Percentiles rank a stretch among this genome's conserved stretches.
These are phyloP conservation scores for Rhinocladiella mackenziei DNA, from an alignment of 2,329 filamentous ascomycete genomes.

Conservation along the genomic window DNA sequence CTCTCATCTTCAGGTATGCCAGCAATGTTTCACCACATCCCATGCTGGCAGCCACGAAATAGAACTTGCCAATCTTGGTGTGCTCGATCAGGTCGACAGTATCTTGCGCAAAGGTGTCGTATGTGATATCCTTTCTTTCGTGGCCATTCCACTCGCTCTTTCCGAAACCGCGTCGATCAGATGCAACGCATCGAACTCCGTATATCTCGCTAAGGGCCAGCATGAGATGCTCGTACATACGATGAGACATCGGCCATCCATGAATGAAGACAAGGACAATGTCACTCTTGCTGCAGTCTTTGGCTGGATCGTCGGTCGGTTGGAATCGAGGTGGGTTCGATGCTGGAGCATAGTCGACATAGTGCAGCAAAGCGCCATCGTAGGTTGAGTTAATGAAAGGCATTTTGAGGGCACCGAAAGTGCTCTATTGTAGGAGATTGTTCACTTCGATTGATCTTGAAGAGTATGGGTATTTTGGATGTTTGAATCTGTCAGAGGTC, in stretches of 20 bases:
- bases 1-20: conserved; percentile 25
- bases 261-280: conserved; percentile 32
- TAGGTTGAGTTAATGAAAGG: conserved; percentile 22
- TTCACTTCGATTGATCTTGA: neutral
- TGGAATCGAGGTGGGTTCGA: conserved; percentile 16
- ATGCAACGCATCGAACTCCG: conserved; percentile 32
- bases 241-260: conserved; percentile 34
- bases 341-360: conserved; percentile 28
- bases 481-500: neutral
- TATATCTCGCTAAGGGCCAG: conserved; percentile 31
- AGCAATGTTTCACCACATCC: conserved; percentile 33
- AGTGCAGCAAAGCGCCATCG: conserved; percentile 22
- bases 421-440: neutral
- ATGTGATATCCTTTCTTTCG: conserved; percentile 27
- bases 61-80: conserved; percentile 26
- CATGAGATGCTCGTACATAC: conserved; percentile 33
- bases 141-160: conserved; percentile 33
- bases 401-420: conserved; percentile 8
- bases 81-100: conserved; percentile 28
- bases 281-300: conserved; percentile 6
- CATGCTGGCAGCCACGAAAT: conserved; percentile 33
- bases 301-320: conserved; percentile 7
- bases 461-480: neutral
- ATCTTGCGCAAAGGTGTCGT: conserved; percentile 33
- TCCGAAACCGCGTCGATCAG: conserved; percentile 34